Percentiles rank a stretch among this genome's conserved stretches.
These are phyloP conservation scores for Wallacemonas sp. DNA, from an alignment of 208 protist genomes.

Conservation along the genomic window DNA sequence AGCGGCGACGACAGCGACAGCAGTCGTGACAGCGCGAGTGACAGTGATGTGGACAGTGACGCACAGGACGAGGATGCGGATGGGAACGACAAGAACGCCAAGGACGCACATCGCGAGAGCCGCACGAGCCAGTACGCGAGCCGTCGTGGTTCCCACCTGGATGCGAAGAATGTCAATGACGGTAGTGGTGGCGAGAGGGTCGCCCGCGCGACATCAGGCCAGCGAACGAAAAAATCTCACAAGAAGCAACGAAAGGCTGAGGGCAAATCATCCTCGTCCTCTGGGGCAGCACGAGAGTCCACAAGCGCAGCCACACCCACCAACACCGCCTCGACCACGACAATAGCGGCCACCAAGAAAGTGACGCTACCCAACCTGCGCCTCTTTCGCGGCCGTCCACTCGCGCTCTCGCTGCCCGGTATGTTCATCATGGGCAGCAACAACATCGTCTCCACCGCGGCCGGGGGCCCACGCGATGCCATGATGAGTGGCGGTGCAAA, in stretches of 20 bases:
- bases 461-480: background rate
- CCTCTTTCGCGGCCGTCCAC: constrained; percentile 6
- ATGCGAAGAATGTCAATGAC: background rate
- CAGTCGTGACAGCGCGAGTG: too few species aligned
- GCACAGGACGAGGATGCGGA: constrained; percentile 1
- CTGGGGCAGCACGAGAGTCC: too few species aligned
- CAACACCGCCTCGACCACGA: constrained; percentile 5
- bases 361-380: constrained; percentile 10
- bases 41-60: too few species aligned
- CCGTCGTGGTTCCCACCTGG: background rate
- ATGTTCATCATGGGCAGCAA: background rate
- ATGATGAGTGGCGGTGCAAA: background rate
- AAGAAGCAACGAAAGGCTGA: too few species aligned
- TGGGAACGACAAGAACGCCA: too few species aligned
- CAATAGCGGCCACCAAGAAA: background rate
- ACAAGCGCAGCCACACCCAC: background rate
- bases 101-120: background rate
- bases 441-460: background rate
- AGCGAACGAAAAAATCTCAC: too few species aligned
- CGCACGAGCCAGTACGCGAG: background rate
- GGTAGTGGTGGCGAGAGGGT: background rate
- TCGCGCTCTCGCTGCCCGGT: constrained; percentile 2
- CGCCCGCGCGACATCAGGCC: too few species aligned
- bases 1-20: background rate
- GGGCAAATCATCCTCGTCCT: too few species aligned